A percentile compares a stretch with the other conserved stretches of the same genome.
Conservation (phyloP, 2,329 filamentous ascomycete species). For the Botrytis squamosa region DNA sequence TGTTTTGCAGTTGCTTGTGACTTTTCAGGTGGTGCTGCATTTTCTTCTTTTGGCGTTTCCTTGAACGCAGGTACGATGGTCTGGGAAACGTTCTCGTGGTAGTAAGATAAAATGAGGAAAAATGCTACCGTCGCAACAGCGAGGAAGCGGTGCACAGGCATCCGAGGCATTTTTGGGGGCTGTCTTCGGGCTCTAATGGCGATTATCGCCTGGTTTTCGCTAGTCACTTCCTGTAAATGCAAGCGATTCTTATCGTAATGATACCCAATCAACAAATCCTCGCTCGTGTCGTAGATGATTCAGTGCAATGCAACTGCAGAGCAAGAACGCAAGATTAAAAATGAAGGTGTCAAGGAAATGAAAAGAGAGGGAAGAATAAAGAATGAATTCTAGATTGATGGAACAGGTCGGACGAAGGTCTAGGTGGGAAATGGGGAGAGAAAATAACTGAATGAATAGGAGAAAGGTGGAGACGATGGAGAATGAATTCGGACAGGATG, state of each 20-base stretch:
- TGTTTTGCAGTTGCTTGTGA: slow-evolving; percentile 2
- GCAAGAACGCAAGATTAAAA: not conserved
- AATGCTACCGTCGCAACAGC: slow-evolving; percentile 11
- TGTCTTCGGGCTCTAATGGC: slow-evolving; percentile 1
- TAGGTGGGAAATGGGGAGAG: not conserved
- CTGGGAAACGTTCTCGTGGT: slow-evolving; percentile 17
- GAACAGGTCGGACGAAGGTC: not conserved
- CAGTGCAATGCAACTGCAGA: not conserved
- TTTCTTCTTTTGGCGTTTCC: slow-evolving; percentile 6
- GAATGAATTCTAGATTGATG: not conserved
- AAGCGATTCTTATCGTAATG: not conserved
- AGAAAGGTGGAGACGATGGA: slow-evolving; percentile 13
- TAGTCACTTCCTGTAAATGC: not conserved
- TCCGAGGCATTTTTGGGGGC: slow-evolving; percentile 15
- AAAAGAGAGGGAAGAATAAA: not conserved
- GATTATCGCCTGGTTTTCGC: not conserved
- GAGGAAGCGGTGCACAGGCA: slow-evolving; percentile 17
- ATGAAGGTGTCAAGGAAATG: slow-evolving; percentile 3
- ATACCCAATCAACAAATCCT: not conserved
- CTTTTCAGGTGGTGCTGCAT: not conserved
- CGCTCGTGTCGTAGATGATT: not conserved
- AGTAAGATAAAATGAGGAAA: slow-evolving; percentile 16
- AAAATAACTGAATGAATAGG: slow-evolving; percentile 11
- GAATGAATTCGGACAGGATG: slow-evolving; percentile 4
- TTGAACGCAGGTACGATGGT: slow-evolving; percentile 7